Conservation (phyloP, 2,329 filamentous ascomycete genomes). For the Aspergillus brasiliensis region DNA sequence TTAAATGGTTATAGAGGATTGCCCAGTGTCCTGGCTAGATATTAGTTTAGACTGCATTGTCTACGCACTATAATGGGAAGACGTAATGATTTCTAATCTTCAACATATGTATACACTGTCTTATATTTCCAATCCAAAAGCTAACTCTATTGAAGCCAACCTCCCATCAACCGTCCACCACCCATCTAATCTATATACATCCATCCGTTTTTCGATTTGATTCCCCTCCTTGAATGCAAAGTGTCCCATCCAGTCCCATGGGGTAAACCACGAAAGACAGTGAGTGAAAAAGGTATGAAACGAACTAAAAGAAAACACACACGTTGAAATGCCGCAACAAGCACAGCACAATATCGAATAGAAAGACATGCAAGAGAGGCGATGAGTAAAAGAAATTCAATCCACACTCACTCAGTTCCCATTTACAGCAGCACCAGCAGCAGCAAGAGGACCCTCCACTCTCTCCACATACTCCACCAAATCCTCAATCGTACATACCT, state of each 20-base stretch:
- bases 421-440: conserved; percentile 33
- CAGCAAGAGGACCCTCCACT: conserved; percentile 65
- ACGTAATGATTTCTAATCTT: neutral
- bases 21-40: neutral
- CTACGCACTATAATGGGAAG: no score
- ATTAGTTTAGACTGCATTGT: no score
- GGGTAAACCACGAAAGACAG: neutral
- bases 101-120: neutral
- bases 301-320: neutral
- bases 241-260: neutral
- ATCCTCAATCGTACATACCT: conserved; percentile 94
- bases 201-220: neutral
- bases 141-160: neutral
- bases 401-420: conserved; percentile 20
- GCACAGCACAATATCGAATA: neutral
- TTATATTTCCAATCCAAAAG: neutral
- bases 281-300: neutral
- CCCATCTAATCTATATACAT: conserved; percentile 2
- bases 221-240: neutral
- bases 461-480: conserved; percentile 78
- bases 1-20: neutral
- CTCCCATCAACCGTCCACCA: neutral
- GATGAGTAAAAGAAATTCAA: conserved; percentile 6
- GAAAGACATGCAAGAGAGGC: neutral
- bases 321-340: conserved; percentile 3